phyloP scores from a whole-genome alignment of 805 yeast species.

The Monosporozyma unispora region DNA sequence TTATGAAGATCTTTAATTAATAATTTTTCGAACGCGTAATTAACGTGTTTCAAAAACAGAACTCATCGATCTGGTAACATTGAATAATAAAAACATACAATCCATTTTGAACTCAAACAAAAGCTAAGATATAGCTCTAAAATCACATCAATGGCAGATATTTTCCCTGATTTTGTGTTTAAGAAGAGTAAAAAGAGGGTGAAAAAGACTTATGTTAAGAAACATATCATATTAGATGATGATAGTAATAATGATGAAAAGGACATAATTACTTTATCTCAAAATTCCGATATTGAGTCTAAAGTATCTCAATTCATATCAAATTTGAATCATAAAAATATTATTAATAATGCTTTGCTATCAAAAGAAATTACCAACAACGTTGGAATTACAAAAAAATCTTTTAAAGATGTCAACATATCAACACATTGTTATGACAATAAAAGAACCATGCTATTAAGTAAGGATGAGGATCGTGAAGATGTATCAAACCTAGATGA shows the following conservation, averaged over 20 bases:
- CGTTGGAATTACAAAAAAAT: slow-evolving; percentile 1
- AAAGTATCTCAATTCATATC: not conserved
- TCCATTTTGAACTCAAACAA: not conserved
- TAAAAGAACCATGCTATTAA: slow-evolving; percentile 16
- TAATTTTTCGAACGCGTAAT: not conserved
- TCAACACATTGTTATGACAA: slow-evolving; percentile 12
- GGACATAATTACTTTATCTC: not conserved
- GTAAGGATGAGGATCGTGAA: slow-evolving; percentile 10
- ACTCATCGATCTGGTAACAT: not conserved
- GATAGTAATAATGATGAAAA: not conserved
- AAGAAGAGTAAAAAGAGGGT: not conserved
- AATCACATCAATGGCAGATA: not conserved
- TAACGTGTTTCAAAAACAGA: not conserved
- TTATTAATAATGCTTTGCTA: not conserved
- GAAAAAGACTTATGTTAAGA: not conserved
- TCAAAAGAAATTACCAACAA: not conserved
- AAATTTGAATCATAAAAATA: not conserved
- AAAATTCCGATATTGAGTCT: not conserved
- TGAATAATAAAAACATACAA: not conserved
- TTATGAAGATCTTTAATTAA: not conserved
- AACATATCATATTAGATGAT: not conserved
- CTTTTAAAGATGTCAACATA: not conserved
- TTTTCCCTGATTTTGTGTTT: not conserved
- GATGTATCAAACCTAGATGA: slow-evolving; percentile 1
- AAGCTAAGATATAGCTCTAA: too few species aligned